Evolutionary conservation across 805 yeast genomes (phyloP), one percentile per base, ranked within the genome.

Genomic region (Saturnispora halmiae): DNA sequence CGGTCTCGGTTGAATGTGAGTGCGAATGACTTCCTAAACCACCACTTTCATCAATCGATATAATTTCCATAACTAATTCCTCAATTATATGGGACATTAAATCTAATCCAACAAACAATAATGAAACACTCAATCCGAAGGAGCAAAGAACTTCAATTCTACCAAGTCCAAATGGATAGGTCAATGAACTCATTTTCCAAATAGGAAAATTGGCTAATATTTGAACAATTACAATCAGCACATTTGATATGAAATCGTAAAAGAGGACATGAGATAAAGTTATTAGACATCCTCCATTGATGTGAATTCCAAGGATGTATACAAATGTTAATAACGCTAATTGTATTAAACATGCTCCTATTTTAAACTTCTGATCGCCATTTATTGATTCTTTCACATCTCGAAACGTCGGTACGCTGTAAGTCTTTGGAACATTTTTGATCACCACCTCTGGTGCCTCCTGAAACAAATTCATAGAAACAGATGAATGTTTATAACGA

Each of bases 401-500:
- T 13, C 56, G 55, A 13, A 72, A 52, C 19, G 74, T 79, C 2
- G 96, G 96, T 7, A 87, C 77, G 14, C 87, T 84, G 48, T 79
- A 72, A 51, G 72, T 71, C 27, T 72, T 72, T 0, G 87, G 84
- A 14, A 78, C 63, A 31, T 75, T 67, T 27, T 67, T 61, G 1
- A 87, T 82, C 4, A 82, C 78, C 28, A 79, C 68, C 31, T 69
- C 75, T 13, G 87, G 82, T 1, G 96, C 95, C 54, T 90, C 96
- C 59, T 85, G 95, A 58, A 92, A 90, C 57, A 90, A 72, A 59
- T 90, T 88, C 92, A 90, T 82, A 4, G 95, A 86, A 5, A 90
- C 95, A 7, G 96, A 87, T 3, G 96, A 87, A 60, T 90, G 97
- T 58, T 90, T 90, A 58, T 90, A 90, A 51, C 90, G 73, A 60